Base-by-base conservation (phyloP, 2,329 filamentous ascomycete genomes). In the Hansfordia pulvinata region DNA sequence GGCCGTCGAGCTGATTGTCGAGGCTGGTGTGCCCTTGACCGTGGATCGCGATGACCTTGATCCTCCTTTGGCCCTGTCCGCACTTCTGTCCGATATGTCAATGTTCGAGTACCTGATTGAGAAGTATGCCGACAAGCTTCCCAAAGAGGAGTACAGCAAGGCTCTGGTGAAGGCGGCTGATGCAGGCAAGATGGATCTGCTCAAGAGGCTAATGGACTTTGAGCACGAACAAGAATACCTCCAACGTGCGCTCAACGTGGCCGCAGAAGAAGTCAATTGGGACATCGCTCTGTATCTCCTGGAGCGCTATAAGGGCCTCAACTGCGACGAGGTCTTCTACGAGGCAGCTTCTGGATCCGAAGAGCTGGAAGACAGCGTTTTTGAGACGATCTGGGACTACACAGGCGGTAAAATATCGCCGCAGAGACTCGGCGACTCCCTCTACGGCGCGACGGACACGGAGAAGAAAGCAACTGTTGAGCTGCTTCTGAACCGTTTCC, bases 31-130 rank as follows among this genome's bases (percentile, higher is more conserved):
- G 5, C 47, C 50, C 4, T 37, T 58, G 7, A 41, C 48, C 5
- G 35, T 44, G 4, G 44, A 51, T 6, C 35, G 32, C 10, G 39
- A 44, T 3, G 35, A 40, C 15, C 30, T 50, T 12, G 35, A 40
- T 4, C 42, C 52, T 0, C 55, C 55, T 1, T 31, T 59, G 5
- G 50, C 53, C 5, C 30, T 54, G 3, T 52, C 55, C 7, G 55
- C 53, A 2, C 34, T 46, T 9, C 35, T 55, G 8, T 49, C 53
- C 0, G 52, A 59, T 20, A 27, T 49, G 4, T 42, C 51, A 3
- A 57, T 58, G 44, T 54, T 59, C 20, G 47, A 56, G 8, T 58
- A 54, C 23, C 38, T 59, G 1, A 43, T 57, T 10, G 35, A 52
- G 8, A 43, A 49, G n/a, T 59, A 56, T 27, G 43, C 49, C 0